Conservation (phyloP, 148 eudicot species). For the Cornus florida region DNA sequence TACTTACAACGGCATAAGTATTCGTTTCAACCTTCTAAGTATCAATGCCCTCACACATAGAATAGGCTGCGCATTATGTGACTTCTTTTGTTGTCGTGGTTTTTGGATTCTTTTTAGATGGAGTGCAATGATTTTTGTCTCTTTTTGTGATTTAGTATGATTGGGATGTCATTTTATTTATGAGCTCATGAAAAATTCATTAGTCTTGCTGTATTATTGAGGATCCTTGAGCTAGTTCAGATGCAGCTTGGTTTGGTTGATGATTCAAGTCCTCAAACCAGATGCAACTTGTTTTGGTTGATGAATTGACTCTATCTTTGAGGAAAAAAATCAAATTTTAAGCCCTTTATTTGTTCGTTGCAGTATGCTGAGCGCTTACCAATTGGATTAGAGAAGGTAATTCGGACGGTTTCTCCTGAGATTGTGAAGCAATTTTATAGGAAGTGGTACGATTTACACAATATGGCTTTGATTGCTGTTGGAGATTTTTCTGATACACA, state of each 20-base stretch:
- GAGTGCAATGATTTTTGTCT: not conserved
- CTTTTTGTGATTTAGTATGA: too few species aligned
- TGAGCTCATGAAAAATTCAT: not conserved
- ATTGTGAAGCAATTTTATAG: conserved; percentile 64
- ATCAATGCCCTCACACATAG: not conserved
- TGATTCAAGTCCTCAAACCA: not conserved
- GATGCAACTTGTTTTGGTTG: not conserved
- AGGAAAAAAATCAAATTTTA: not conserved
- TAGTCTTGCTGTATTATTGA: conserved; percentile 9
- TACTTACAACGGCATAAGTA: not conserved
- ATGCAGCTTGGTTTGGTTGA: not conserved
- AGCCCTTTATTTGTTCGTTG: conserved; percentile 15
- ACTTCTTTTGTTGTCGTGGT: not conserved
- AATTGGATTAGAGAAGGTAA: conserved; percentile 82
- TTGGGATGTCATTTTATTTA: not conserved
- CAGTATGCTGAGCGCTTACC: conserved; percentile 95
- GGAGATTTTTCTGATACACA: conserved; percentile 84
- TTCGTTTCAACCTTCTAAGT: not conserved
- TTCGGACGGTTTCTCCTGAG: conserved; percentile 69
- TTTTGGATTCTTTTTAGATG: not conserved
- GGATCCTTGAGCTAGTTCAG: not conserved
- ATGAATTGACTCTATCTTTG: not conserved
- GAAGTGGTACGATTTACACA: conserved; percentile 77
- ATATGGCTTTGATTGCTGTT: conserved; percentile 89
- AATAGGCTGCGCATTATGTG: not conserved